These are phyloP conservation scores for Aspergillus nidulans DNA, from an alignment of 495 filamentous ascomycete species.

Conservation along the genomic window DNA sequence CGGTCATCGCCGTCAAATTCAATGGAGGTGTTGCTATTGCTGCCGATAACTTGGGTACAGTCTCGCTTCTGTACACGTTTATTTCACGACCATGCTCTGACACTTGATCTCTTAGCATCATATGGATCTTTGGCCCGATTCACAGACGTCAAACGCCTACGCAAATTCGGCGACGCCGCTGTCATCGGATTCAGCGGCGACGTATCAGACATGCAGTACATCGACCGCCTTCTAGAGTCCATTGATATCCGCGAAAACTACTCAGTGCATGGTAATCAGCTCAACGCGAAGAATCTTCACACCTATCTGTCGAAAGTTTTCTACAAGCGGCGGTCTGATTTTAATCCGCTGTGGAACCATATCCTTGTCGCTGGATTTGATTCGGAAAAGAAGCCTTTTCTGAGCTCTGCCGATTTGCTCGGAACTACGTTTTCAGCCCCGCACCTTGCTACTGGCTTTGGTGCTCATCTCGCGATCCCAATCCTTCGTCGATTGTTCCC, in stretches of 20 bases:
- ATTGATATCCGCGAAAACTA: constrained; percentile 90
- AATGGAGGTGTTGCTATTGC: constrained; percentile 94
- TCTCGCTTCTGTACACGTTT: background rate
- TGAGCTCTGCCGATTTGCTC: constrained; percentile 84
- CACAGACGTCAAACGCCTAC: constrained; percentile 86
- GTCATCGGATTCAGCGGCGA: constrained; percentile 88
- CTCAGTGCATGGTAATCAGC: constrained; percentile 50
- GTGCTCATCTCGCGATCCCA: constrained; percentile 86
- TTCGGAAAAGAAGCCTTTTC: constrained; percentile 72
- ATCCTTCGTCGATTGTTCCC: constrained; percentile 77
- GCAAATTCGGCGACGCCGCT: constrained; percentile 66
- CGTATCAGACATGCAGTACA: constrained; percentile 97
- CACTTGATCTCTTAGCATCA: constrained; percentile 57
- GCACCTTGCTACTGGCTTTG: constrained; percentile 88
- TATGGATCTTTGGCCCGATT: constrained; percentile 97
- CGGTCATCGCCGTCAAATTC: constrained; percentile 89
- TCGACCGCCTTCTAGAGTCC: constrained; percentile 81
- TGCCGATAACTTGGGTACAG: constrained; percentile 87
- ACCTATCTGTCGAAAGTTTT: constrained; percentile 91
- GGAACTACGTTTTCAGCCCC: constrained; percentile 87
- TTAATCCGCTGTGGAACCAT: constrained; percentile 97
- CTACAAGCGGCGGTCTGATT: constrained; percentile 88
- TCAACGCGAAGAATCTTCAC: constrained; percentile 91
- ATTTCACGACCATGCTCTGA: background rate
- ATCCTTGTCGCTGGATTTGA: constrained; percentile 88